Percentiles rank a stretch among this genome's conserved stretches.
Evolutionary conservation across 2,329 filamentous ascomycete species (phyloP).

Genomic region (Colletotrichum sojae): DNA sequence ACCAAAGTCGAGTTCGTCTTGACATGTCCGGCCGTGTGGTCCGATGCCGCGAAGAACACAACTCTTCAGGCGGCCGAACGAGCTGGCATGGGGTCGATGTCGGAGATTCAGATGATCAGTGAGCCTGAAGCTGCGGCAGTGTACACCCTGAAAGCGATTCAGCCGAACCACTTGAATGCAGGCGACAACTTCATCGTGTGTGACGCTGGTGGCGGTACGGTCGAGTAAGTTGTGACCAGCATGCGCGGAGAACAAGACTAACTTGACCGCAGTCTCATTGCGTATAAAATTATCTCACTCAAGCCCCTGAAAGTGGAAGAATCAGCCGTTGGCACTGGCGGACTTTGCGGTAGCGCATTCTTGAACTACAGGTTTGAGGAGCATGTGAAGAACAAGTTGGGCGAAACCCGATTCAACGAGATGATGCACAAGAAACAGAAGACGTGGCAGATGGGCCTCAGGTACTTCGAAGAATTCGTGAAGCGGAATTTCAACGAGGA

Average conservation of each 20-base stretch:
- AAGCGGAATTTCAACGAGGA: conserved; percentile 88
- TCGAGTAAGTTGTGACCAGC: conserved; percentile 67
- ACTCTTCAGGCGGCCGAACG: conserved; percentile 83
- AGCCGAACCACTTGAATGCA: conserved; percentile 79
- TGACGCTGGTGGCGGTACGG: conserved; percentile 74
- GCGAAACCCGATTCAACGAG: conserved; percentile 76
- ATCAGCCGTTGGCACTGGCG: conserved; percentile 84
- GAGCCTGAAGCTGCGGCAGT: conserved; percentile 86
- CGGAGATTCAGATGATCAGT: conserved; percentile 83
- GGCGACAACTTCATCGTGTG: conserved; percentile 77
- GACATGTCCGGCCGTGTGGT: conserved; percentile 88
- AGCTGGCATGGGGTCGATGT: conserved; percentile 81
- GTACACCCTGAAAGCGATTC: conserved; percentile 84
- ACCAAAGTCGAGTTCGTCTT: conserved; percentile 85
- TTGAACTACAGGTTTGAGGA: conserved; percentile 87
- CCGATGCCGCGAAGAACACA: conserved; percentile 86
- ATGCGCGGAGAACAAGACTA: conserved; percentile 36
- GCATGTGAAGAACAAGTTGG: conserved; percentile 78
- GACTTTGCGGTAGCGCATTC: conserved; percentile 83
- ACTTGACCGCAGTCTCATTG: conserved; percentile 70
- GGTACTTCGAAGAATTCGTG: conserved; percentile 88
- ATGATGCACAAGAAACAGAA: conserved; percentile 85
- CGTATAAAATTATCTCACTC: conserved; percentile 83
- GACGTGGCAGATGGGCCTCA: conserved; percentile 84
- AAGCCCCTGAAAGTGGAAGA: conserved; percentile 82